phyloP scores from a whole-genome alignment of 345 rosid species.

The Dipteronia dyeriana region DNA sequence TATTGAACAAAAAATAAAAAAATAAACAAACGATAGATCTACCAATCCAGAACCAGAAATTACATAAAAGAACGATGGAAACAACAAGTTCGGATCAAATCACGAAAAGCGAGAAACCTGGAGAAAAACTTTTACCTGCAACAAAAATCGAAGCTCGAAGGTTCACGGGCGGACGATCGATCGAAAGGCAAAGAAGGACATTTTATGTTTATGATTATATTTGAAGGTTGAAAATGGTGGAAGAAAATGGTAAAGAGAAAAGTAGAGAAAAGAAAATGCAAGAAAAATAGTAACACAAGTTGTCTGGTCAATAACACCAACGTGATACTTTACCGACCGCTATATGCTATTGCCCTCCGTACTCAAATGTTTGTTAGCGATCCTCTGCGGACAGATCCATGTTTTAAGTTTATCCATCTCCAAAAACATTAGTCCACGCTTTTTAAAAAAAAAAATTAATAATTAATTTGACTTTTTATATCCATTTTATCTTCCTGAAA shows the following conservation, averaged over 20 bases:
- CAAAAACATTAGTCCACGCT: too few relatives aligned
- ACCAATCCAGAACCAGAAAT: slow-evolving; percentile 5
- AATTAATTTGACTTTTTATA: too few relatives aligned
- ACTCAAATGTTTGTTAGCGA: slow-evolving; percentile 14
- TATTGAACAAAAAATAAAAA: background rate
- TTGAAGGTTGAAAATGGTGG: too few relatives aligned
- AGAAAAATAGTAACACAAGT: slow-evolving; percentile 5
- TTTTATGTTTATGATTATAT: too few relatives aligned
- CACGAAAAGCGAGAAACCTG: background rate
- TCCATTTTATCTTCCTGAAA: too few relatives aligned
- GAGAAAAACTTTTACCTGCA: slow-evolving; percentile 5
- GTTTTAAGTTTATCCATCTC: too few relatives aligned
- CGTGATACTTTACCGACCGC: slow-evolving; percentile 37
- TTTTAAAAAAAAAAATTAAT: too few relatives aligned
- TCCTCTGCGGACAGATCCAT: slow-evolving; percentile 8
- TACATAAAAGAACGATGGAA: background rate
- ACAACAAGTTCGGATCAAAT: background rate
- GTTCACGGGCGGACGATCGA: background rate
- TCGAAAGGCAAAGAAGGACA: background rate
- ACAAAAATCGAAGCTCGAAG: background rate
- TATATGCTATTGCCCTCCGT: slow-evolving; percentile 8
- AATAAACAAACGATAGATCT: slow-evolving; percentile 14
- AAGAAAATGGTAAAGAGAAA: too few relatives aligned
- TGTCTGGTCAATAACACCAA: slow-evolving; percentile 33
- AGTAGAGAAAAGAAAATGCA: background rate